Evolutionary conservation across 257 asterid genomes (phyloP).

Genomic region (Paulownia fortunei): DNA sequence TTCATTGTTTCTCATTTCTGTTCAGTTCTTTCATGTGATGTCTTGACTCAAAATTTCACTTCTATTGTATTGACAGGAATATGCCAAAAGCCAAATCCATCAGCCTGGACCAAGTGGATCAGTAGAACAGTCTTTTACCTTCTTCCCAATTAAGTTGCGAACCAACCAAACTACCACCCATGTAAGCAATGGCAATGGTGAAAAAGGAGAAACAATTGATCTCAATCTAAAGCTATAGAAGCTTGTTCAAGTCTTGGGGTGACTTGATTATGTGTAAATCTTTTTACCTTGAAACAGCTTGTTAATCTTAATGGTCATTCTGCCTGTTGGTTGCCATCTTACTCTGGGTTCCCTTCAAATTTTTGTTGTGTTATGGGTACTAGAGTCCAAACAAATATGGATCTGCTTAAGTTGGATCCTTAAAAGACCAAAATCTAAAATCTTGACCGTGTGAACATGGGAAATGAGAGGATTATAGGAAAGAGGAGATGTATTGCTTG

Average conservation of each 20-base stretch:
- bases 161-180: slow-evolving; percentile 31
- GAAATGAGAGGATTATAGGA: not conserved
- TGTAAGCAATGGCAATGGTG: slow-evolving; percentile 38
- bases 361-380: slow-evolving; percentile 4
- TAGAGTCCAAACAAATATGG: slow-evolving; percentile 18
- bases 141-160: slow-evolving; percentile 59
- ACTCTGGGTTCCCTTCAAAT: not conserved
- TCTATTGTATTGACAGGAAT: slow-evolving; percentile 44
- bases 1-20: not conserved
- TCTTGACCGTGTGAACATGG: not conserved
- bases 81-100: slow-evolving; percentile 33
- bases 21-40: slow-evolving; percentile 1
- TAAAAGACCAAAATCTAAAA: not conserved
- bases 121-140: slow-evolving; percentile 45
- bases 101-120: slow-evolving; percentile 43
- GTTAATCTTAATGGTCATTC: slow-evolving; percentile 12
- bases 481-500: not conserved
- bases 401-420: not conserved
- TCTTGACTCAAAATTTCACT: not conserved
- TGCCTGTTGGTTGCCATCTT: not conserved
- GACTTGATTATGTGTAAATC: slow-evolving; percentile 25
- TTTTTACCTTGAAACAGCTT: slow-evolving; percentile 1
- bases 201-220: slow-evolving; percentile 63
- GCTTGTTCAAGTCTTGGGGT: slow-evolving; percentile 14
- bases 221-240: slow-evolving; percentile 71